phyloP scores from a whole-genome alignment of 306 rosid genomes.

The Ormosia emarginata region DNA sequence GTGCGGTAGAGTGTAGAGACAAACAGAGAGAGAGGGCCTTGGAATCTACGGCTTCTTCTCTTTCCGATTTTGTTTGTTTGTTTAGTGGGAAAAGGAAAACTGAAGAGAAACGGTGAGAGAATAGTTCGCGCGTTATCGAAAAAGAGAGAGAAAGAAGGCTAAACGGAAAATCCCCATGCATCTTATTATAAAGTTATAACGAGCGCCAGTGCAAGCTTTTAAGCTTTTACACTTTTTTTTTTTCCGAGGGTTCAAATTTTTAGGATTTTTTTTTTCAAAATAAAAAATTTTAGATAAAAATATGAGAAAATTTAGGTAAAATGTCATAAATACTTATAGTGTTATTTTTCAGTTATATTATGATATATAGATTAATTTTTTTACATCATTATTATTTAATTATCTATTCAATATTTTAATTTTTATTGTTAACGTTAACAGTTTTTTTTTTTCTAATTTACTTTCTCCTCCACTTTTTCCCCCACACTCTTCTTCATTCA shows the following conservation, averaged over 20 bases:
- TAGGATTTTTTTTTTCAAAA: too few relatives aligned
- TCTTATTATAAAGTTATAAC: not conserved
- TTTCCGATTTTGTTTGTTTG: slow-evolving; percentile 26
- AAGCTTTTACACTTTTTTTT: not conserved
- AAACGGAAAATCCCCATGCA: slow-evolving; percentile 13
- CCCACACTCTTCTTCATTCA: too few relatives aligned
- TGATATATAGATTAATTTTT: too few relatives aligned
- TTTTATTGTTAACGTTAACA: too few relatives aligned
- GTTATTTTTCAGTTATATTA: too few relatives aligned
- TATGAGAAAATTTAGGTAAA: too few relatives aligned
- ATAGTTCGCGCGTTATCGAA: slow-evolving; percentile 23
- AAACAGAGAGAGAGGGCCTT: not conserved
- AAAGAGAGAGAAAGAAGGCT: not conserved
- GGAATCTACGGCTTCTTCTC: slow-evolving; percentile 29
- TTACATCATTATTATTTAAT: too few relatives aligned
- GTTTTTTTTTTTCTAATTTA: too few relatives aligned
- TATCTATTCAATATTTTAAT: too few relatives aligned
- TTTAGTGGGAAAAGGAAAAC: slow-evolving; percentile 36
- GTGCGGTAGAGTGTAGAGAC: not conserved
- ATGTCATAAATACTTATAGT: too few relatives aligned
- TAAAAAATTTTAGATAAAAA: too few relatives aligned
- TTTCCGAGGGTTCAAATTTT: not conserved
- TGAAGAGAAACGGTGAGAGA: not conserved
- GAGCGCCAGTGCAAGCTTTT: not conserved
- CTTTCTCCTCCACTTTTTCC: too few relatives aligned